A percentile compares a stretch with the other conserved stretches of the same genome.
These are phyloP conservation scores for Aspergillus pseudonomiae DNA, from an alignment of 2,329 filamentous ascomycete genomes.

Conservation along the genomic window DNA sequence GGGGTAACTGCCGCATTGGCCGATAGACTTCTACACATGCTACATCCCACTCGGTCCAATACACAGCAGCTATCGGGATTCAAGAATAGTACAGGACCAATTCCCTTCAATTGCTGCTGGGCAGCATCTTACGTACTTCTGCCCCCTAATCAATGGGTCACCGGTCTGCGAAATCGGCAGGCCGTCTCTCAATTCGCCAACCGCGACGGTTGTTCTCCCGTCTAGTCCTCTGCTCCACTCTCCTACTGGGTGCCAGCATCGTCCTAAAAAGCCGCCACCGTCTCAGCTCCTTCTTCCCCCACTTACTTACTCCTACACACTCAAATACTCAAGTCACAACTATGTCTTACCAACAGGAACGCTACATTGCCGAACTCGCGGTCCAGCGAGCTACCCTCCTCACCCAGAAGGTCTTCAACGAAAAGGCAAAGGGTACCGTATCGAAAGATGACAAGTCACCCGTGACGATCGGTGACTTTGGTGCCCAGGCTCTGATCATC, in stretches of 20 bases:
- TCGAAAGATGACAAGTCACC: conserved; percentile 95
- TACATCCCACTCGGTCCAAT: background rate
- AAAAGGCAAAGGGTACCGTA: conserved; percentile 91
- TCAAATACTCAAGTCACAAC: conserved; percentile 29
- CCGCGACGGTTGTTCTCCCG: conserved; percentile 31
- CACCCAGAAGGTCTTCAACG: conserved; percentile 77
- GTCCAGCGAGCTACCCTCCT: conserved; percentile 80
- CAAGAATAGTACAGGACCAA: background rate
- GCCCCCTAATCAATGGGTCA: conserved; percentile 18
- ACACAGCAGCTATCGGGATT: background rate
- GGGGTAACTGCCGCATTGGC: background rate
- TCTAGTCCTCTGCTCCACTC: conserved; percentile 39
- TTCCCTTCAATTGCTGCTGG: conserved; percentile 2
- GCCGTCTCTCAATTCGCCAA: conserved; percentile 25
- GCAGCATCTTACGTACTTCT: conserved; percentile 6
- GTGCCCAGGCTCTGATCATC: conserved; percentile 95
- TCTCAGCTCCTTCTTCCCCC: conserved; percentile 43
- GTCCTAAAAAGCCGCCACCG: conserved; percentile 43
- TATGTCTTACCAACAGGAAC: conserved; percentile 72
- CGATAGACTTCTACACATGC: background rate
- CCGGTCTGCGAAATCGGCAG: conserved; percentile 23
- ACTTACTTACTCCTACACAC: conserved; percentile 24
- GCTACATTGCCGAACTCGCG: conserved; percentile 81
- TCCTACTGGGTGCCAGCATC: conserved; percentile 48
- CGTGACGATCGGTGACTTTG: conserved; percentile 97